These are phyloP conservation scores for Aspergillus piperis DNA, from an alignment of 2,329 filamentous ascomycete genomes.

Conservation along the genomic window DNA sequence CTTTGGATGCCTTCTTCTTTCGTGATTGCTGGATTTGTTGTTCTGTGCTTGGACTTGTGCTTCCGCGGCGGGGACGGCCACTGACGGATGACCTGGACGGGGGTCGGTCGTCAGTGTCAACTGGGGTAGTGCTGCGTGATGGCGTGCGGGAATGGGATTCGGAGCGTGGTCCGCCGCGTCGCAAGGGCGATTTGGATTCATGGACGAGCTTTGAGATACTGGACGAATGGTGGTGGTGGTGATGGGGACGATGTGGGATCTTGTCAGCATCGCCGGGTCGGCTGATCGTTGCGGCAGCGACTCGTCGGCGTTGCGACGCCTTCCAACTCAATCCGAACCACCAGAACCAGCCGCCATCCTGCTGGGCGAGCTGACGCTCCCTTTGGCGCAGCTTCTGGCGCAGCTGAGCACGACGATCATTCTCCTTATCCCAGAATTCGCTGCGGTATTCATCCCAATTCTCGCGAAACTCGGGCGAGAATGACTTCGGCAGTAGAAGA, in stretches of 20 bases:
- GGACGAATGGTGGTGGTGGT: conserved; percentile 29
- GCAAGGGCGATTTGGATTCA: conserved; percentile 32
- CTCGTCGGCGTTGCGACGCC: conserved; percentile 33
- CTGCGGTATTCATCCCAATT: conserved; percentile 95
- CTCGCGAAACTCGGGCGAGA: conserved; percentile 89
- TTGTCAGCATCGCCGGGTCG: conserved; percentile 32
- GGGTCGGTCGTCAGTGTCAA: conserved; percentile 42
- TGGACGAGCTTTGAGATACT: conserved; percentile 31
- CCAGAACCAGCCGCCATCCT: conserved; percentile 76
- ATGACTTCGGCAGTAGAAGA: conserved; percentile 87
- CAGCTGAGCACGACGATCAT: conserved; percentile 77
- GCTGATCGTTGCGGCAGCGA: conserved; percentile 31
- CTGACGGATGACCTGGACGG: conserved; percentile 34
- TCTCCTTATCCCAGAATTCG: conserved; percentile 97
- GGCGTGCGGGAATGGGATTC: conserved; percentile 46
- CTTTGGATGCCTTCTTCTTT: conserved; percentile 35
- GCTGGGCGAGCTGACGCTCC: conserved; percentile 67
- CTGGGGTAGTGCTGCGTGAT: conserved; percentile 45
- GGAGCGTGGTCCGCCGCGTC: conserved; percentile 36
- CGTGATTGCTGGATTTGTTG: conserved; percentile 34
- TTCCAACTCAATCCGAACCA: conserved; percentile 67
- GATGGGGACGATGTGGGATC: conserved; percentile 29
- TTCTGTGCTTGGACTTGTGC: conserved; percentile 27
- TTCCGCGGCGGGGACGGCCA: conserved; percentile 39
- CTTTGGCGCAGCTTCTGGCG: conserved; percentile 68